phyloP scores from a whole-genome alignment of 73 alveolate species.

The Paramecium octaurelia region DNA sequence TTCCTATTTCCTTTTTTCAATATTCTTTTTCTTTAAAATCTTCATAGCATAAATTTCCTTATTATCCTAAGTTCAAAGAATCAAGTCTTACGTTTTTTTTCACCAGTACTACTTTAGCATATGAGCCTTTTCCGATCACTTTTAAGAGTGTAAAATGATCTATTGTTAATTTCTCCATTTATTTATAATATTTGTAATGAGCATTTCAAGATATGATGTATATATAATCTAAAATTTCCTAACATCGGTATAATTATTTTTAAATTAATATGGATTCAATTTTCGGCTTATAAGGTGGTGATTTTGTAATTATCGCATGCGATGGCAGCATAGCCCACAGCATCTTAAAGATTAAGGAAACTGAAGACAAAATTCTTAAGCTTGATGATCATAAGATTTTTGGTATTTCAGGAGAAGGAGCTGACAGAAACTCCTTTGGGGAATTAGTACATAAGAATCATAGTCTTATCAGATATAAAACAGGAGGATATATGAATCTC shows the following conservation, averaged over 20 bases:
- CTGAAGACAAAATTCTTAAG: constrained; percentile 81
- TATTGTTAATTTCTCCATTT: constrained; percentile 63
- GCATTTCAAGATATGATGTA: background rate
- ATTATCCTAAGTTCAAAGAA: constrained; percentile 41
- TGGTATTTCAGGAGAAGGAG: constrained; percentile 90
- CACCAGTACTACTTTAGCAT: constrained; percentile 86
- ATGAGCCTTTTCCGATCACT: constrained; percentile 92
- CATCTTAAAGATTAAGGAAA: constrained; percentile 64
- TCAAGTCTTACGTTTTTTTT: constrained; percentile 65
- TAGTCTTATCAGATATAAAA: constrained; percentile 76
- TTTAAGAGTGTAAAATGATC: constrained; percentile 80
- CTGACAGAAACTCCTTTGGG: constrained; percentile 83
- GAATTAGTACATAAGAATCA: constrained; percentile 86
- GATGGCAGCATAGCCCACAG: constrained; percentile 56
- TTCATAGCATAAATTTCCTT: constrained; percentile 88
- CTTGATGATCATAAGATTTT: constrained; percentile 79
- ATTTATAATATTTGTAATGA: background rate
- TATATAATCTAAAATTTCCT: background rate
- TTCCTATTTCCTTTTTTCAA: constrained; percentile 81
- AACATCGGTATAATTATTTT: constrained; percentile 1
- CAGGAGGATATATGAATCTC: constrained; percentile 77
- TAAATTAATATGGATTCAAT: constrained; percentile 57
- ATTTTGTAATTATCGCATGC: constrained; percentile 57
- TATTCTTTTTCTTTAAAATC: constrained; percentile 78
- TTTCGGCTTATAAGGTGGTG: constrained; percentile 56